Evolutionary conservation across 176 grass and related monocot genomes (phyloP).

Genomic region (Alopecurus myosuroides): DNA sequence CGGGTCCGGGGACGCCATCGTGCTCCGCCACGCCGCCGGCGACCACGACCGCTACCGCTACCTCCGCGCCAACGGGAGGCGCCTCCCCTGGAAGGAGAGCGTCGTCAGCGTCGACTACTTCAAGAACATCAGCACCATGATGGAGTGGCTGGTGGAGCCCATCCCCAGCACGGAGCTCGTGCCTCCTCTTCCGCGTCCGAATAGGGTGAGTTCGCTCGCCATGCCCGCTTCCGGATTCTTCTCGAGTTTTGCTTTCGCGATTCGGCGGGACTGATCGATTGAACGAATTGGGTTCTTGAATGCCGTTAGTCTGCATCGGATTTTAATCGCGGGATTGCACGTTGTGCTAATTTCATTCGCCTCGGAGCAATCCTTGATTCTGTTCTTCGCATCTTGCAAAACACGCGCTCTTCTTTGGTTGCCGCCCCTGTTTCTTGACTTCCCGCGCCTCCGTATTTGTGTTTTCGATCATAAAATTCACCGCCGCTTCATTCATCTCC

Average conservation of each 20-base stretch:
- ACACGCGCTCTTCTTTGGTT: neutral
- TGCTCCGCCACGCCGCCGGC: neutral
- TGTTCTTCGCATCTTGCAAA: neutral
- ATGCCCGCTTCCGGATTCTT: neutral
- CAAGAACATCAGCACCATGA: neutral
- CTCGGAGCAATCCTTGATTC: neutral
- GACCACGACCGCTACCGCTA: neutral
- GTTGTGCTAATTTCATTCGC: neutral
- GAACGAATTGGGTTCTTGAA: neutral
- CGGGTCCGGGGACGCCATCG: neutral
- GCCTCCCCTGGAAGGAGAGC: neutral
- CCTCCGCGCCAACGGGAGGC: constrained; percentile 21
- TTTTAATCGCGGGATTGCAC: neutral
- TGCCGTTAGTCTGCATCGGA: neutral
- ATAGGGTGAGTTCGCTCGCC: neutral
- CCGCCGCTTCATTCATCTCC: neutral
- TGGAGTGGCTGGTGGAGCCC: constrained; percentile 1
- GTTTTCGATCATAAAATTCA: neutral
- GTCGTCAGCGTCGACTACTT: neutral
- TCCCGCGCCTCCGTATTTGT: neutral
- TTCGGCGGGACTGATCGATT: neutral
- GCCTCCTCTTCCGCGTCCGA: neutral
- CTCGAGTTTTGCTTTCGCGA: neutral
- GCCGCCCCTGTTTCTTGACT: neutral
- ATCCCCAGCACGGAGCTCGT: neutral